Evolutionary conservation across 202 grass and related monocot genomes (phyloP), one percentile per base, ranked within the genome.

Genomic region (Tripidium arundinaceum): DNA sequence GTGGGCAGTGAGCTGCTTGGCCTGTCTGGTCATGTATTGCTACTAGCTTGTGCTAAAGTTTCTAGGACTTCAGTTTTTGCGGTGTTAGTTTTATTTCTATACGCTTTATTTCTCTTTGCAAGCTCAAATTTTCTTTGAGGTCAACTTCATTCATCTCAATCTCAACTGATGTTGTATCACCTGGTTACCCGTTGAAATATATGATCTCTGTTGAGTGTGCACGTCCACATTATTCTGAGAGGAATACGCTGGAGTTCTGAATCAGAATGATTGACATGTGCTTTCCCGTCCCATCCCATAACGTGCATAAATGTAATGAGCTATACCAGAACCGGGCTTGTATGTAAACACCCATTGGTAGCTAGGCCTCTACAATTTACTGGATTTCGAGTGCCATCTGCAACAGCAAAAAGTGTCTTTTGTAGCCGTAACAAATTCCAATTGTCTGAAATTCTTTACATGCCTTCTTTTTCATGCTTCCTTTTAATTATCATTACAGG

Each of bases 91-190:
- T 70, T 64, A 34, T 3, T 84, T 33, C 25, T 65, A n/a, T 64
- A 38, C 72, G 7, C 29, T 81, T 80, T 39, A 47, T 54, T 55
- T 70, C 70, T 55, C n/a, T n/a, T 14, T 76, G 70, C 16, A 64
- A 22, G 14, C 55, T 46, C 15, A 11, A 27, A 55, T 37, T 84
- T 49, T n/a, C 8, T 27, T 60, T n/a, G n/a, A n/a, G n/a, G n/a
- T n/a, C n/a, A n/a, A n/a, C n/a, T n/a, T n/a, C n/a, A n/a, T n/a
- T n/a, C n/a, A n/a, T n/a, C n/a, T n/a, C n/a, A n/a, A n/a, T n/a
- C n/a, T n/a, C n/a, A n/a, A n/a, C n/a, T n/a, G n/a, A n/a, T n/a
- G n/a, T n/a, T n/a, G n/a, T n/a, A n/a, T n/a, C n/a, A n/a, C n/a
- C n/a, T n/a, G n/a, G n/a, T n/a, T n/a, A n/a, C n/a, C n/a, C n/a